A percentile compares a stretch with the other conserved stretches of the same genome.
These are phyloP conservation scores for Glebionis coronaria DNA, from an alignment of 129 eudicot species.

Conservation along the genomic window DNA sequence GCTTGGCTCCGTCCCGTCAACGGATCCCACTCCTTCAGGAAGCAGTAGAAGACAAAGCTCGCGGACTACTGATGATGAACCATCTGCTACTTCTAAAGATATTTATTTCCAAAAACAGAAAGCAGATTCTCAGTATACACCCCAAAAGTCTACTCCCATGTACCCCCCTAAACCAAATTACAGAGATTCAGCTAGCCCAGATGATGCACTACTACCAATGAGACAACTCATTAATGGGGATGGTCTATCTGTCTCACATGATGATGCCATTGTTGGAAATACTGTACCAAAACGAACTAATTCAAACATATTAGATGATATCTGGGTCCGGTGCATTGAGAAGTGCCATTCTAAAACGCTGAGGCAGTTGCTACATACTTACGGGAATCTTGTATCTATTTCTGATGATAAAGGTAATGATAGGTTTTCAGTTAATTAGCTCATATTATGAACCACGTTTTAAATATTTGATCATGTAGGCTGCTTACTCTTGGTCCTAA, in stretches of 20 bases:
- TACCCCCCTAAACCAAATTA: slow-evolving; percentile 31
- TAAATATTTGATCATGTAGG: not conserved
- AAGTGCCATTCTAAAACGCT: slow-evolving; percentile 86
- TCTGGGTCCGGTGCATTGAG: slow-evolving; percentile 83
- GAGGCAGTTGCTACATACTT: slow-evolving; percentile 63
- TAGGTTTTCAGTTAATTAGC: slow-evolving; percentile 7
- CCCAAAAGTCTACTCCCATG: slow-evolving; percentile 49
- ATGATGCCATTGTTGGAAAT: slow-evolving; percentile 32
- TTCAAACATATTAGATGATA: slow-evolving; percentile 52
- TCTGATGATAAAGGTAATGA: slow-evolving; percentile 74
- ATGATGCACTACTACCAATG: slow-evolving; percentile 35
- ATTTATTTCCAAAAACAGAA: slow-evolving; percentile 42
- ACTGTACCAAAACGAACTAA: slow-evolving; percentile 24
- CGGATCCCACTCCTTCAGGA: slow-evolving; percentile 71
- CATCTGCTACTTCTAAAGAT: slow-evolving; percentile 54
- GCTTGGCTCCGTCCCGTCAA: slow-evolving; percentile 70
- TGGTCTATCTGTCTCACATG: slow-evolving; percentile 34
- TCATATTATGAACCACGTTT: not conserved
- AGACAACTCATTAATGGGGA: slow-evolving; percentile 38
- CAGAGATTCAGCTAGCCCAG: slow-evolving; percentile 40
- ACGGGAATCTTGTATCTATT: slow-evolving; percentile 74
- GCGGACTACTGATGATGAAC: slow-evolving; percentile 72
- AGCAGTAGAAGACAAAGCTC: slow-evolving; percentile 78
- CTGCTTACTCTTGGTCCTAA: not conserved
- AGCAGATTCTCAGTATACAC: slow-evolving; percentile 36